These are phyloP conservation scores for Asterophora parasitica DNA, from an alignment of 768 basidiomycete genomes.

Conservation along the genomic window DNA sequence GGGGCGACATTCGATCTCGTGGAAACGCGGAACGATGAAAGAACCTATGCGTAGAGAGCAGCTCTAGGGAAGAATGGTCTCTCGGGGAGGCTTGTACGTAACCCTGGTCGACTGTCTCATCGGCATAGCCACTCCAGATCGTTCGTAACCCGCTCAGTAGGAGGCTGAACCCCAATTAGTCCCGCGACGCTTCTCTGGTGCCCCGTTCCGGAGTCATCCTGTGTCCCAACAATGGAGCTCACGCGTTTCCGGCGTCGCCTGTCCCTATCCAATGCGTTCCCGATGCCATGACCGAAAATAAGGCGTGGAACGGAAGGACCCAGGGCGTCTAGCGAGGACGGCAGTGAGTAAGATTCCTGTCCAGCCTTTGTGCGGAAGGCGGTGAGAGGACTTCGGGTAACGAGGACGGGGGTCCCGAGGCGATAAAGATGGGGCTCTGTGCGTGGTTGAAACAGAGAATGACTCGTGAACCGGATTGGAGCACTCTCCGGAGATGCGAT, in stretches of 20 bases:
- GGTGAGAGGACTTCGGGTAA: constrained; percentile 9
- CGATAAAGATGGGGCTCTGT: constrained; percentile 45
- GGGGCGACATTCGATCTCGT: constrained; percentile 4
- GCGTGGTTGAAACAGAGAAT: constrained; percentile 24
- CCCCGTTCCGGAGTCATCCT: constrained; percentile 13
- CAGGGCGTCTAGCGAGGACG: constrained; percentile 21
- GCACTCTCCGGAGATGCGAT: constrained; percentile 52
- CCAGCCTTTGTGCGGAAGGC: constrained; percentile 25
- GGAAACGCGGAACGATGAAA: constrained; percentile 9
- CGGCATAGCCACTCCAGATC: constrained; percentile 12
- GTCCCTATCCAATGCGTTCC: constrained; percentile 28
- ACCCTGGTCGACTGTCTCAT: constrained; percentile 10
- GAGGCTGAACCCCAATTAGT: constrained; percentile 17
- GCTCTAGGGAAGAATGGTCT: constrained; percentile 22
- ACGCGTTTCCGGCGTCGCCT: constrained; percentile 47
- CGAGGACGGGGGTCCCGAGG: constrained; percentile 47
- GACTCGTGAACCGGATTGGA: constrained; percentile 18
- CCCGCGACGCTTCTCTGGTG: constrained; percentile 54
- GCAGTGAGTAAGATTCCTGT: constrained; percentile 9
- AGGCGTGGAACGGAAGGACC: constrained; percentile 12
- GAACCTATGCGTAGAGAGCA: constrained; percentile 20
- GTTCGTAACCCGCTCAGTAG: constrained; percentile 41
- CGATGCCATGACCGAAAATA: constrained; percentile 14
- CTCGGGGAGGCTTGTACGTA: constrained; percentile 10
- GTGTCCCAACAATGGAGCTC: constrained; percentile 24